Conservation (phyloP, 2,329 filamentous ascomycete species). For the Alternaria solani region DNA sequence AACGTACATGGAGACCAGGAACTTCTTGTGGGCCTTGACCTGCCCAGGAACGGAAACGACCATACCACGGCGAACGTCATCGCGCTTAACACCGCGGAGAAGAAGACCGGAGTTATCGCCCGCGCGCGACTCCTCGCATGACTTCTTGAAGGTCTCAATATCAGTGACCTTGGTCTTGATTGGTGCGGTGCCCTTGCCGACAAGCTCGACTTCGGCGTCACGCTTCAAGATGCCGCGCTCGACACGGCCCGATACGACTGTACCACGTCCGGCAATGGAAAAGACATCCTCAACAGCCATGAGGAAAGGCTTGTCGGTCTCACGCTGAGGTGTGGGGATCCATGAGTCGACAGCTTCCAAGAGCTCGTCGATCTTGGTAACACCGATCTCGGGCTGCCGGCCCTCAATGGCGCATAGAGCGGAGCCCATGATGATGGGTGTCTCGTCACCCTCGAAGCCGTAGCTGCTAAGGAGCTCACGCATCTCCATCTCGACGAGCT, state of each 20-base stretch:
- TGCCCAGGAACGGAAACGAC: slow-evolving; percentile 84
- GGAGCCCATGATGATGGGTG: slow-evolving; percentile 95
- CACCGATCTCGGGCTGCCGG: slow-evolving; percentile 86
- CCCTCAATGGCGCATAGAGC: slow-evolving; percentile 92
- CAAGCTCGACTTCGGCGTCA: slow-evolving; percentile 91
- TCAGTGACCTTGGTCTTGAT: slow-evolving; percentile 99
- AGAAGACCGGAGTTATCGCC: slow-evolving; percentile 98
- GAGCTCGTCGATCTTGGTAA: slow-evolving; percentile 88
- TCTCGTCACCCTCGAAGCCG: slow-evolving; percentile 97
- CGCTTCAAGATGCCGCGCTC: slow-evolving; percentile 95
- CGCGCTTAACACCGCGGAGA: slow-evolving; percentile 92
- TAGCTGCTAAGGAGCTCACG: slow-evolving; percentile 92
- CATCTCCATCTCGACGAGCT: slow-evolving; percentile 99
- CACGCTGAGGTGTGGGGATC: slow-evolving; percentile 95
- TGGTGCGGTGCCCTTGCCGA: slow-evolving; percentile 80
- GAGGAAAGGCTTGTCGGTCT: slow-evolving; percentile 97
- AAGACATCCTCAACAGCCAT: slow-evolving; percentile 87
- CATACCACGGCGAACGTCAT: slow-evolving; percentile 95
- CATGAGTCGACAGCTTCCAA: slow-evolving; percentile 88
- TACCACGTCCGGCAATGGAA: slow-evolving; percentile 80
- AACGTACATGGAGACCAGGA: slow-evolving; percentile 95
- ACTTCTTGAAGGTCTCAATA: slow-evolving; percentile 99
- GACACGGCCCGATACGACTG: slow-evolving; percentile 94
- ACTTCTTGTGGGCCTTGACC: slow-evolving; percentile 87
- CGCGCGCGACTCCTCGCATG: slow-evolving; percentile 92